Percentiles rank a stretch among this genome's conserved stretches.
phyloP scores from a whole-genome alignment of 1,284 basidiomycete species.

The Phellopilus nigrolimitatus region DNA sequence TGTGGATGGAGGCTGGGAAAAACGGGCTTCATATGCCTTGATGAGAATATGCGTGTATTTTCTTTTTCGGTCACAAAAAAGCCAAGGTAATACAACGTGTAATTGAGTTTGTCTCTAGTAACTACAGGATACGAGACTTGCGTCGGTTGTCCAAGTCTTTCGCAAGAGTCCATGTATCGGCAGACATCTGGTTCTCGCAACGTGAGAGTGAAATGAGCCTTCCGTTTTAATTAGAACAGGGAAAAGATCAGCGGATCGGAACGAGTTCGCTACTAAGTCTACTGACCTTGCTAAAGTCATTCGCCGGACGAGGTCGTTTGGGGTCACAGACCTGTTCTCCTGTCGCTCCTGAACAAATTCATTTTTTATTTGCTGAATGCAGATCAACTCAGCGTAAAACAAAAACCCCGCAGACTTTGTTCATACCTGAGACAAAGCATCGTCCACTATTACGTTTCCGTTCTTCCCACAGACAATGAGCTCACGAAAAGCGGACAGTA shows the following conservation, averaged over 20 bases:
- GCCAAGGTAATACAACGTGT: background rate
- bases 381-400: background rate
- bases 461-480: constrained; percentile 49
- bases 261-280: background rate
- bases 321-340: constrained; percentile 39
- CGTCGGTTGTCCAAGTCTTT: constrained; percentile 34
- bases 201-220: constrained; percentile 26
- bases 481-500: constrained; percentile 48
- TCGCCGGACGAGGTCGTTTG: constrained; percentile 57
- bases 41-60: constrained; percentile 12
- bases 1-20: constrained; percentile 64
- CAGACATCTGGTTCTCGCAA: constrained; percentile 32
- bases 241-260: background rate
- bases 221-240: too few species aligned
- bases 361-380: constrained; percentile 58
- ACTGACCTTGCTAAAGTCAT: constrained; percentile 63
- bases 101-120: background rate
- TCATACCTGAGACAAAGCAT: constrained; percentile 49
- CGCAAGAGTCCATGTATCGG: constrained; percentile 37
- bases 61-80: background rate
- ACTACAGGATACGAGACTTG: constrained; percentile 24
- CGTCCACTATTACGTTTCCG: constrained; percentile 47
- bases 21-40: constrained; percentile 47
- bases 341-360: constrained; percentile 66
- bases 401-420: background rate